These are phyloP conservation scores for Ogataea pignaliae DNA, from an alignment of 805 yeast species.

Conservation along the genomic window DNA sequence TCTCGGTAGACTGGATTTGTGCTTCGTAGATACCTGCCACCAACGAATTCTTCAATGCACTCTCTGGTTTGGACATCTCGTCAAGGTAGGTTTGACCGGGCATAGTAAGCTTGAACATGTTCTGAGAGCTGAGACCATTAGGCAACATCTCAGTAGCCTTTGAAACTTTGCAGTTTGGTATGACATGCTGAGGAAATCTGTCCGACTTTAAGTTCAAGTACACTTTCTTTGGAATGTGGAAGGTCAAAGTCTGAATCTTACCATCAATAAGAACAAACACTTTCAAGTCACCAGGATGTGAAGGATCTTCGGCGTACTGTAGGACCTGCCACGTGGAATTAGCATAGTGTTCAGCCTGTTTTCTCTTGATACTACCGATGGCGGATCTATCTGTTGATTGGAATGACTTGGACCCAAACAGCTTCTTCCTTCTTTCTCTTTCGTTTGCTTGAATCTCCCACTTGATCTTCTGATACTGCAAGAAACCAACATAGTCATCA, in stretches of 20 bases:
- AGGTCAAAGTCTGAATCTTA: slow-evolving; percentile 65
- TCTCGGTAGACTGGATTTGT: slow-evolving; percentile 57
- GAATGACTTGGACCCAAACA: slow-evolving; percentile 62
- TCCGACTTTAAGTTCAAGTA: slow-evolving; percentile 61
- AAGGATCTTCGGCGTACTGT: slow-evolving; percentile 54
- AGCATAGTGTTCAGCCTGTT: slow-evolving; percentile 75
- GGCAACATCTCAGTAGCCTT: slow-evolving; percentile 64
- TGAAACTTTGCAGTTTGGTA: slow-evolving; percentile 52
- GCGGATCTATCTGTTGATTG: slow-evolving; percentile 46
- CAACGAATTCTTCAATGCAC: slow-evolving; percentile 57
- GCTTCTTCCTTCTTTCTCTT: slow-evolving; percentile 62
- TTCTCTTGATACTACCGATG: slow-evolving; percentile 66
- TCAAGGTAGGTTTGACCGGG: slow-evolving; percentile 57
- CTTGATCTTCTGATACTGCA: slow-evolving; percentile 75
- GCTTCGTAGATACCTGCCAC: slow-evolving; percentile 75
- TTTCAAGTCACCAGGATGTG: slow-evolving; percentile 67
- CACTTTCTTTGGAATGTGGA: slow-evolving; percentile 71
- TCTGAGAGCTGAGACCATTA: slow-evolving; percentile 50
- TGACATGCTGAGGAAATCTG: slow-evolving; percentile 23
- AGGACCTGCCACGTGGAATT: slow-evolving; percentile 83
- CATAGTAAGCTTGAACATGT: slow-evolving; percentile 61
- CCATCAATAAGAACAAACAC: slow-evolving; percentile 67
- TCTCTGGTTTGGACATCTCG: slow-evolving; percentile 53
- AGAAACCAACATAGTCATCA: slow-evolving; percentile 63
- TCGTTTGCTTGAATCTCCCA: slow-evolving; percentile 80